Evolutionary conservation across 768 basidiomycete species (phyloP), one percentile per base, ranked within the genome.

Genomic region (Podaxis pistillaris): DNA sequence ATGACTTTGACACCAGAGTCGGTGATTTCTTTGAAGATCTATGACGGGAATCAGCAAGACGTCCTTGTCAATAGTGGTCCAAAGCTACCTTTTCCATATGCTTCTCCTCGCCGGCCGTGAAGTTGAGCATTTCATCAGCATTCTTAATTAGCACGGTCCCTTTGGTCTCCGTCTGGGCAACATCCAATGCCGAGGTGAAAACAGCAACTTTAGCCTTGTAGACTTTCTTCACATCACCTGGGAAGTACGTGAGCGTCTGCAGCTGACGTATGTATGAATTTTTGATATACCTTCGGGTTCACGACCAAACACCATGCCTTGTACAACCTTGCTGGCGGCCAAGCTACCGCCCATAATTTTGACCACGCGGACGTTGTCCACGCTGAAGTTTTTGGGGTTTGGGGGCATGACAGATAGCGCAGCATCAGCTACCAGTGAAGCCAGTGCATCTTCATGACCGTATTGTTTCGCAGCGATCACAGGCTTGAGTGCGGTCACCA

Each of bases 381-480:
- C 95, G 75, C 97, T 98, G 85, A 98, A 99, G 75, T 93, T 89
- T 71, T 90, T 89, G 7, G 87, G 86, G 72, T 92, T 93, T 1
- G 81, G 72, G 3, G 94, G 93, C 95, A 98, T 97, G 67, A 98
- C 90, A 2, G 88, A 84, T 26, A 98, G 76, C 0, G 94, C 92
- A 1, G 97, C 97, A 70, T 98, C 96, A 8, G 96, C 91, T 4
- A 98, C 96, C 8, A 98, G 84, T 1, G 80, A 73, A 1, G 95
- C 81, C 0, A 98, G 83, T 46, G 82, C 79, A 59, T 94, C 91
- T 76, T 98, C 96, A 50, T 87, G 88, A 3, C 96, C 96, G 57
- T 98, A 98, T 73, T 99, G 97, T 75, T 99, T 99, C 36, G 96
- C 91, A 5, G 96, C 96, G 70, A 99, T 94, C 9, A 93, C 88